phyloP scores from a whole-genome alignment of 225 moss, liverwort and hornwort species.

The Anthoceros angustus region DNA sequence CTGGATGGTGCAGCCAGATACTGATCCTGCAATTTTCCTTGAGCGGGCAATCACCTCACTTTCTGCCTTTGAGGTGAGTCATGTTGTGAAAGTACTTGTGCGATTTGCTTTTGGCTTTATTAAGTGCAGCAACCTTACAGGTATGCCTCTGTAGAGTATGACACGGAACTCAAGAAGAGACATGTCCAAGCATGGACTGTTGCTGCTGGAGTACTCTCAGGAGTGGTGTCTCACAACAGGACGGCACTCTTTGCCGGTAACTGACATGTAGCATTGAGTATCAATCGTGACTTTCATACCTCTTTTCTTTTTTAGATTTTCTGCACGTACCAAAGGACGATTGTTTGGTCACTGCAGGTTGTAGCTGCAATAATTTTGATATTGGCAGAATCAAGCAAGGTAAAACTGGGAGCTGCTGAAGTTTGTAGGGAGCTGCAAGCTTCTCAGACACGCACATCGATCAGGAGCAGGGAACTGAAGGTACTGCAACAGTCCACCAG shows the following conservation, averaged over 20 bases:
- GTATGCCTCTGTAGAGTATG: conserved; percentile 22
- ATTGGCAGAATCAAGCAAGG: conserved; percentile 59
- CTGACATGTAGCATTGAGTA: background rate
- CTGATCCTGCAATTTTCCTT: background rate
- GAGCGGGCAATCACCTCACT: conserved; percentile 1
- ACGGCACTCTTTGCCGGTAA: conserved; percentile 69
- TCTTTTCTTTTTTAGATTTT: background rate
- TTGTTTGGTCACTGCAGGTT: conserved; percentile 24
- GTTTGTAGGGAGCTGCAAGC: conserved; percentile 55
- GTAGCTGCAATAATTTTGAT: conserved; percentile 65
- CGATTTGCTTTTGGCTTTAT: no score
- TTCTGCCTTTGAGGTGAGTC: background rate
- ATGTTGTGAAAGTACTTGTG: background rate
- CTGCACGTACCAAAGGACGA: background rate
- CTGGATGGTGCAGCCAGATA: background rate
- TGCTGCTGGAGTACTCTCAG: conserved; percentile 57
- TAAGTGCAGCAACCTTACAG: background rate
- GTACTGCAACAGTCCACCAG: conserved; percentile 10
- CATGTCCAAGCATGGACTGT: conserved; percentile 40
- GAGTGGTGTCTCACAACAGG: conserved; percentile 76
- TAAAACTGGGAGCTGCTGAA: conserved; percentile 43
- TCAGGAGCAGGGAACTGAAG: conserved; percentile 54
- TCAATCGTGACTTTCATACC: background rate
- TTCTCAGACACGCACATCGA: conserved; percentile 48
- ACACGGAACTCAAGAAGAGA: conserved; percentile 37